Conservation (phyloP, 805 yeast genomes). For the Saccharomyces mikatae region DNA sequence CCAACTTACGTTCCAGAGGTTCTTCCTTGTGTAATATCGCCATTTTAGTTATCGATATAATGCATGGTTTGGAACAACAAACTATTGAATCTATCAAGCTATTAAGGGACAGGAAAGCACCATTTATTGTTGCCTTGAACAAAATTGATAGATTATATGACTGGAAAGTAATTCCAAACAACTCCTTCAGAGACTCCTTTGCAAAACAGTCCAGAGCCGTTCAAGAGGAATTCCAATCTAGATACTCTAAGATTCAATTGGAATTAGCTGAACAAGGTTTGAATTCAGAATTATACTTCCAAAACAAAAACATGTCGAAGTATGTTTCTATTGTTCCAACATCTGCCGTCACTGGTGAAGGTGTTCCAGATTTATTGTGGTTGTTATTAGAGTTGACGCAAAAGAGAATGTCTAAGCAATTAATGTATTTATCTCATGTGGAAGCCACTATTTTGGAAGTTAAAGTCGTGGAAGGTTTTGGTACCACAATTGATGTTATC, state of each 20-base stretch:
- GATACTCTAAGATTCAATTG: conserved; percentile 76
- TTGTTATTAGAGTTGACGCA: conserved; percentile 90
- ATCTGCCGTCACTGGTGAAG: conserved; percentile 98
- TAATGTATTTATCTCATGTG: conserved; percentile 81
- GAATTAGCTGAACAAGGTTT: conserved; percentile 96
- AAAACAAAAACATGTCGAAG: conserved; percentile 87
- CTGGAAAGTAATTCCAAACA: conserved; percentile 86
- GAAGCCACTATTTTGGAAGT: conserved; percentile 97
- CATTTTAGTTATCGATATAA: conserved; percentile 93
- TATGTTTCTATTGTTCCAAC: conserved; percentile 96
- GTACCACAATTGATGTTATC: conserved; percentile 96
- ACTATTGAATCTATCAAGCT: conserved; percentile 89
- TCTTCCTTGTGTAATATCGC: conserved; percentile 98
- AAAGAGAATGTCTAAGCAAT: conserved; percentile 97
- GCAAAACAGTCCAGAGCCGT: conserved; percentile 76
- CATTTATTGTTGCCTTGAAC: conserved; percentile 93
- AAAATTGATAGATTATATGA: conserved; percentile 95
- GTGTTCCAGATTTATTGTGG: conserved; percentile 98
- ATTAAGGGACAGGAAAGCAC: conserved; percentile 94
- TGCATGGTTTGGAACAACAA: conserved; percentile 99
- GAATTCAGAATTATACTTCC: conserved; percentile 93
- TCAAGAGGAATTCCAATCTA: conserved; percentile 83
- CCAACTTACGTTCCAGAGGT: conserved; percentile 97
- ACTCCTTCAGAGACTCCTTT: conserved; percentile 91
- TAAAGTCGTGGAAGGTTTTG: conserved; percentile 95